A percentile compares a stretch with the other conserved stretches of the same genome.
These are phyloP conservation scores for Daphne laureola DNA, from an alignment of 441 rosid genomes.

Conservation along the genomic window DNA sequence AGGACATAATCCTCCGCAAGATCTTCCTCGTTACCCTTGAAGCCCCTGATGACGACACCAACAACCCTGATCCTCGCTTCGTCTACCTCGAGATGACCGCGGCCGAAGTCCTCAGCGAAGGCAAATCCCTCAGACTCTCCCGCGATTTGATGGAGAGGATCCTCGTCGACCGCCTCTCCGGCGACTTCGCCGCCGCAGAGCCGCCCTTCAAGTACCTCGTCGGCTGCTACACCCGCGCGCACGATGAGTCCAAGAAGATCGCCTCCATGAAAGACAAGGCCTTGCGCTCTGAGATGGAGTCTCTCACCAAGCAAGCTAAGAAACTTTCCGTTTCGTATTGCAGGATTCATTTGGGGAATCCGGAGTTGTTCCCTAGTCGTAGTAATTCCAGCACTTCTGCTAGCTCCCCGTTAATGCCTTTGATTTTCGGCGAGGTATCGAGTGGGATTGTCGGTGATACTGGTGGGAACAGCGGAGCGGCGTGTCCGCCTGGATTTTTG, in stretches of 20 bases:
- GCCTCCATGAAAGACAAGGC: constrained; percentile 71
- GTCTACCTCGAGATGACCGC: constrained; percentile 77
- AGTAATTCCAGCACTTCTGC: constrained; percentile 8
- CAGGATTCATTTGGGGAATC: constrained; percentile 74
- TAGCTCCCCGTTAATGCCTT: constrained; percentile 54
- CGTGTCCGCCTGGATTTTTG: constrained; percentile 65
- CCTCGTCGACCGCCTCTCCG: constrained; percentile 76
- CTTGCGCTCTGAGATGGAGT: constrained; percentile 60
- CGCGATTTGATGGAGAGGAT: constrained; percentile 79
- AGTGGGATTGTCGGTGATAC: constrained; percentile 48
- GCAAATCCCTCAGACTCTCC: constrained; percentile 49
- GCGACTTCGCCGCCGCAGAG: constrained; percentile 44
- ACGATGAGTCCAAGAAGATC: constrained; percentile 75
- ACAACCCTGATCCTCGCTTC: constrained; percentile 34
- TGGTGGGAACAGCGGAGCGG: constrained; percentile 30
- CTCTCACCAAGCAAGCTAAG: constrained; percentile 52
- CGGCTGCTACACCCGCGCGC: constrained; percentile 73
- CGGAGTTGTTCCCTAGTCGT: constrained; percentile 44
- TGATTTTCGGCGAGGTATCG: constrained; percentile 53
- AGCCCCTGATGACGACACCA: constrained; percentile 9
- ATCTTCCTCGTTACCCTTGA: constrained; percentile 65
- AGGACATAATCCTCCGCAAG: constrained; percentile 84
- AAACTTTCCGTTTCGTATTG: constrained; percentile 65
- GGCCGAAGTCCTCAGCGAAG: constrained; percentile 95
- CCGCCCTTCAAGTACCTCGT: constrained; percentile 58